Base-by-base conservation (phyloP, 106 monocot genomes). In the Dioscorea alata region DNA sequence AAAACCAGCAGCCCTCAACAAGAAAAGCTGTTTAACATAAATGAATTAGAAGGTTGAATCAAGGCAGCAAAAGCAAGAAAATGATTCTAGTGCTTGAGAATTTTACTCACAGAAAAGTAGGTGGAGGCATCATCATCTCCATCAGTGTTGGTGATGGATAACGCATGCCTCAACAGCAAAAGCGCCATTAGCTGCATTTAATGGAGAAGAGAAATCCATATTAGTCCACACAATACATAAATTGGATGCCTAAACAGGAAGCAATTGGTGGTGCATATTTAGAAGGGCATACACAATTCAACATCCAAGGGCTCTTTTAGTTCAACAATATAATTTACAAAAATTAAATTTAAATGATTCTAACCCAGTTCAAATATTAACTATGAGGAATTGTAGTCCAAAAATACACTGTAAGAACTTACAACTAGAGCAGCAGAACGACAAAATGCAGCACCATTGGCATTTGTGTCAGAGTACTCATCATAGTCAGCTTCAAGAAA, bases 351-450 rank as follows among this genome's bases (percentile, higher is more conserved):
- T 42, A 42, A 42, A 42, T 8, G 42, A 42, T 1, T 28, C 28
- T 28, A 28, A 28, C 28, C 28, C 28, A 28, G 42, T 10, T 42
- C 9, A 42, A 42, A 42, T 42, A 42, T 42, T 42, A 42, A 42
- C 42, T 42, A 8, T 42, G 9, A 42, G 10, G 5, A 42, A 42
- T 42, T 56, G 15, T 35, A 49, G 15, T 4, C 28, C 31, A 18
- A 28, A 17, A 23, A 6, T 8, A 22, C 48, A 5, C 6, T 19
- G 12, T 20, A 70, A 62, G 22, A 33, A 15, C 88, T 81, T 84
- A 93, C 93, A 52, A 88, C 84, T 16, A 93, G 74, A 59, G 92
- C 86, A 72, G 81, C 86, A 31, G 84, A 86, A 57, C 93, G 89
- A 32, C 75, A 86, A 70, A 89, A 89, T 18, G 82, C 71, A 71